Percentiles rank a stretch among this genome's conserved stretches.
phyloP scores from a whole-genome alignment of 1,284 basidiomycete genomes.

The Cryptococcus sp. region DNA sequence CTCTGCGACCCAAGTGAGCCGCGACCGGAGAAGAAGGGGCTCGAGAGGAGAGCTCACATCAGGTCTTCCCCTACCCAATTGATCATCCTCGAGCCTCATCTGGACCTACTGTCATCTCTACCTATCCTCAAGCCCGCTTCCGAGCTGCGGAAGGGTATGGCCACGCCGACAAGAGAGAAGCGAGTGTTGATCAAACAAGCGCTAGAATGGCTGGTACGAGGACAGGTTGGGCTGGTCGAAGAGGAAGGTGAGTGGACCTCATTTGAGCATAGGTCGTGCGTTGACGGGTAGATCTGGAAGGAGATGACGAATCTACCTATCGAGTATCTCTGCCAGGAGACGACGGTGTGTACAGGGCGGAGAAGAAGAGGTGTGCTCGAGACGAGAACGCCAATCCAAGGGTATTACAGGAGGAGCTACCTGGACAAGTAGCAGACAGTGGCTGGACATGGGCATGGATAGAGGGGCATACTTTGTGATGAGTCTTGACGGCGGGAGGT shows the following conservation, averaged over 20 bases:
- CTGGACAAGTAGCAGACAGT: not conserved
- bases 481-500: no score
- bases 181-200: constrained; percentile 23
- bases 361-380: constrained; percentile 6
- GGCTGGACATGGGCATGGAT: constrained; percentile 26
- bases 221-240: constrained; percentile 15
- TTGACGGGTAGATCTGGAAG: constrained; percentile 1
- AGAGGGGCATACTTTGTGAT: constrained; percentile 3
- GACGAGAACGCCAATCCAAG: constrained; percentile 4
- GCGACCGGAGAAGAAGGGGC: constrained; percentile 1
- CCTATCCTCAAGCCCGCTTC: constrained; percentile 21
- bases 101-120: constrained; percentile 14
- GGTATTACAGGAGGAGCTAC: not conserved
- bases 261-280: not conserved
- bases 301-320: not conserved
- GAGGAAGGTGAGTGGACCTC: constrained; percentile 9
- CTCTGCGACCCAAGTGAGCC: constrained; percentile 14
- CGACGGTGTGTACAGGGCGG: constrained; percentile 3
- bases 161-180: constrained; percentile 16
- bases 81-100: constrained; percentile 33
- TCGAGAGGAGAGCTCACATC: not conserved
- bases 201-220: constrained; percentile 24
- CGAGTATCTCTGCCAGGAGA: not conserved
- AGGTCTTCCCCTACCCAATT: constrained; percentile 17
- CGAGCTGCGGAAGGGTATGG: constrained; percentile 1